phyloP scores from a whole-genome alignment of 75 land plant species.

The Chamaecyparis obtusa region DNA sequence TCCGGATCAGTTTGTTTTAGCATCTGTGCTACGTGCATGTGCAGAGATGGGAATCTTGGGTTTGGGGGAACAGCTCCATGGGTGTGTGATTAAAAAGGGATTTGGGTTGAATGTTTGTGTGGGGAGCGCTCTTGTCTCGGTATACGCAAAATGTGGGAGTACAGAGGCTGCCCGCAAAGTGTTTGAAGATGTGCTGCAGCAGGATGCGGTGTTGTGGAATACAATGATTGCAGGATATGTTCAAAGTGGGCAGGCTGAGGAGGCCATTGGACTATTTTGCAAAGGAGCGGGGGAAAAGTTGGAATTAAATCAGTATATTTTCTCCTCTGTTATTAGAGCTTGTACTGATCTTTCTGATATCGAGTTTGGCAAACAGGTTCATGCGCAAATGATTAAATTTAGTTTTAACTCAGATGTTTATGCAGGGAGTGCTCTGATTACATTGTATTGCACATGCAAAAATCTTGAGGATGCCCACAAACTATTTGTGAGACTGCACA shows the following conservation, averaged over 20 bases:
- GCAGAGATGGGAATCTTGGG: slow-evolving; percentile 50
- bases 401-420: slow-evolving; percentile 27
- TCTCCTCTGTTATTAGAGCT: slow-evolving; percentile 19
- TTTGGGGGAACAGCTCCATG: slow-evolving; percentile 66
- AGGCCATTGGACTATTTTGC: slow-evolving; percentile 48
- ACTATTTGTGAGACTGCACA: slow-evolving; percentile 45
- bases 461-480: slow-evolving; percentile 37
- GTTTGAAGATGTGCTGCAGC: slow-evolving; percentile 38
- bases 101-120: slow-evolving; percentile 45
- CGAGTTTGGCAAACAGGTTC: slow-evolving; percentile 14
- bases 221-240: slow-evolving; percentile 77
- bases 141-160: slow-evolving; percentile 79
- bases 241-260: slow-evolving; percentile 48
- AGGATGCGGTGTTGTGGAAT: slow-evolving; percentile 64
- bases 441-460: slow-evolving; percentile 78
- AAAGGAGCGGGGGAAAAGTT: slow-evolving; percentile 12
- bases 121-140: slow-evolving; percentile 55
- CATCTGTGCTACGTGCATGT: slow-evolving; percentile 67
- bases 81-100: slow-evolving; percentile 31
- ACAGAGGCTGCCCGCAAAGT: slow-evolving; percentile 42
- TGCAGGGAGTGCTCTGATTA: slow-evolving; percentile 53
- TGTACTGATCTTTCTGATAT: not conserved
- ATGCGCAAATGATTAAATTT: slow-evolving; percentile 12
- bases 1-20: slow-evolving; percentile 46
- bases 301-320: slow-evolving; percentile 15